These are phyloP conservation scores for Quercus wislizeni DNA, from an alignment of 306 rosid genomes.

Conservation along the genomic window DNA sequence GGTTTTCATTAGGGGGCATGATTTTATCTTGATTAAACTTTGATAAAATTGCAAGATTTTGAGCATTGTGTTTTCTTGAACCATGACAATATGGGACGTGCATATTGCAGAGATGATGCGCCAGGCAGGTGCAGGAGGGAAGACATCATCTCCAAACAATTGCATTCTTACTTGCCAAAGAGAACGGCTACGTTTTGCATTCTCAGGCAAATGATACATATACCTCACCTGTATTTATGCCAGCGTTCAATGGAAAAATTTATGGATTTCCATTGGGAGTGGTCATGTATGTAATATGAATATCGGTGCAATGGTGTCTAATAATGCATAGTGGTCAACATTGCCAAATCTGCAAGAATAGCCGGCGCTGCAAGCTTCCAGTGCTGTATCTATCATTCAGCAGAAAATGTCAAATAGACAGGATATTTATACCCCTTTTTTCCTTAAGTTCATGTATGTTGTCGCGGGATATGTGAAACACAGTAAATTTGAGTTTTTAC, in stretches of 20 bases:
- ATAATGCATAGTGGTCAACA: not conserved
- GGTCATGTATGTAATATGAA: slow-evolving; percentile 24
- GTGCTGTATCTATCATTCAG: slow-evolving; percentile 16
- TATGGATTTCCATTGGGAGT: slow-evolving; percentile 25
- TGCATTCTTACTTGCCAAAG: slow-evolving; percentile 39
- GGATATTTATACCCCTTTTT: slow-evolving; percentile 25
- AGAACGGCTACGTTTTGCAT: slow-evolving; percentile 23
- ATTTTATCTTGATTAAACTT: slow-evolving; percentile 1
- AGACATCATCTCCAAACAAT: slow-evolving; percentile 56
- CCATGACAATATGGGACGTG: slow-evolving; percentile 18
- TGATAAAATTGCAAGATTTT: slow-evolving; percentile 2
- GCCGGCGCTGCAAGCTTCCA: slow-evolving; percentile 23
- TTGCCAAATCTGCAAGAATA: slow-evolving; percentile 25
- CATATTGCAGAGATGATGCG: slow-evolving; percentile 77
- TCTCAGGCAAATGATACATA: slow-evolving; percentile 33
- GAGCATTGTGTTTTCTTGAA: slow-evolving; percentile 11
- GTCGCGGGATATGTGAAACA: slow-evolving; percentile 19
- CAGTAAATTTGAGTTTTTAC: slow-evolving; percentile 12
- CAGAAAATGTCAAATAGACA: slow-evolving; percentile 21
- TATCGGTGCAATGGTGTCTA: slow-evolving; percentile 18
- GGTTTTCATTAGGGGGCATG: not conserved
- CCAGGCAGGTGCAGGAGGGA: slow-evolving; percentile 63
- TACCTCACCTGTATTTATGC: slow-evolving; percentile 30
- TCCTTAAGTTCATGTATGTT: slow-evolving; percentile 13
- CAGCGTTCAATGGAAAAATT: slow-evolving; percentile 26